Evolutionary conservation across 2,329 filamentous ascomycete genomes (phyloP), one percentile per base, ranked within the genome.

Genomic region (Colletotrichum camelliae): DNA sequence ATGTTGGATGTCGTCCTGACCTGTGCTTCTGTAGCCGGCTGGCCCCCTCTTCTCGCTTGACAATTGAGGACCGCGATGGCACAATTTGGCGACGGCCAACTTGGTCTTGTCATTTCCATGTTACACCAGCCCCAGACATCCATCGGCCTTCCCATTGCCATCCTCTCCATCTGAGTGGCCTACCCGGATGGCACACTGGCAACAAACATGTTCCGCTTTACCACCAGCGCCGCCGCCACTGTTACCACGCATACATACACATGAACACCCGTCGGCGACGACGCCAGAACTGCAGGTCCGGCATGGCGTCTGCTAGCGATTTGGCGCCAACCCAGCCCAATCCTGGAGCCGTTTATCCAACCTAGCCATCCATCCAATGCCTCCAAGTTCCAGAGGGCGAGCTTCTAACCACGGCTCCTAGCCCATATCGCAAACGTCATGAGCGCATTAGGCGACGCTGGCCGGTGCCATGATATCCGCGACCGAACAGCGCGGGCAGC

Each of bases 281-380:
- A 29, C 58, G 70, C 70, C 71, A 74, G 39, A 52, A 67, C 73
- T 74, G 74, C 71, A 74, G 71, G 74, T 76, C 74, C 71, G 70
- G 74, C 67, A 70, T 76, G 74, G 74, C 67, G 58, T 39, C n/a
- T 66, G 31, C 66, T 58, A 74, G 74, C 48, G 58, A 60, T 69
- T 75, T 55, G 71, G 58, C 74, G 66, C 74, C 65, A 61, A 70
- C 13, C 12, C 37, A 60, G 24, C 74, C 57, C 62, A 70, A 39
- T 61, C 52, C 37, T 35, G 39, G 65, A 37, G 52, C 61, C n/a
- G 55, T 55, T 68, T 70, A 15, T 35, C 39, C 60, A 13, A 16
- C 13, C 33, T 31, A 10, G 24, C 43, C 27, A 52, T 29, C 68
- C 43, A 52, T 61, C 48, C 43, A 65, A 58, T 68, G 57, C 64